Percentiles rank a stretch among this genome's conserved stretches.
Evolutionary conservation across 176 grass and related monocot genomes (phyloP).

Genomic region (Carex kokanica): DNA sequence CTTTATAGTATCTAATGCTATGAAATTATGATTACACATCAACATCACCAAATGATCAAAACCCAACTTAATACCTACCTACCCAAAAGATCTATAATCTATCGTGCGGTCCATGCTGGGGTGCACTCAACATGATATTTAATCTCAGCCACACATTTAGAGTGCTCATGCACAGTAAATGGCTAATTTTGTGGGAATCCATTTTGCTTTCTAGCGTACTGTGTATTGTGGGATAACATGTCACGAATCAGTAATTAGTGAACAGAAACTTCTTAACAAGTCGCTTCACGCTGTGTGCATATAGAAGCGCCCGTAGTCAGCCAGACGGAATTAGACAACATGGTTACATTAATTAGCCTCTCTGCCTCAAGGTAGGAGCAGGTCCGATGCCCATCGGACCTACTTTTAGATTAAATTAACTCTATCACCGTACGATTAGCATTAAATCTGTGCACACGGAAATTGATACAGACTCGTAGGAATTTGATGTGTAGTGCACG

Average conservation of each 20-base stretch:
- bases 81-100: neutral
- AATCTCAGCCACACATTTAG: conserved; percentile 10
- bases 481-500: too few relatives aligned
- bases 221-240: neutral
- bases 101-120: conserved; percentile 16
- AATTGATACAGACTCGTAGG: too few relatives aligned
- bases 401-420: too few relatives aligned
- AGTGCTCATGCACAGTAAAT: conserved; percentile 5
- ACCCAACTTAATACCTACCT: too few relatives aligned
- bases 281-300: neutral
- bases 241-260: neutral
- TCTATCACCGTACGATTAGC: too few relatives aligned
- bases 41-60: neutral
- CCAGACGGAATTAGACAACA: neutral
- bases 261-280: neutral
- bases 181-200: neutral
- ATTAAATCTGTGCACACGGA: too few relatives aligned
- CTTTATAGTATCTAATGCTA: neutral
- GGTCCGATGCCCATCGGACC: too few relatives aligned
- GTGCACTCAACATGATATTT: neutral
- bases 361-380: too few relatives aligned
- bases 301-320: neutral
- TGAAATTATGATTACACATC: neutral
- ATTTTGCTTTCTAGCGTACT: neutral
- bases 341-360: too few relatives aligned